Evolutionary conservation across 176 grass and related monocot genomes (phyloP).

Genomic region (Zea luxurians): DNA sequence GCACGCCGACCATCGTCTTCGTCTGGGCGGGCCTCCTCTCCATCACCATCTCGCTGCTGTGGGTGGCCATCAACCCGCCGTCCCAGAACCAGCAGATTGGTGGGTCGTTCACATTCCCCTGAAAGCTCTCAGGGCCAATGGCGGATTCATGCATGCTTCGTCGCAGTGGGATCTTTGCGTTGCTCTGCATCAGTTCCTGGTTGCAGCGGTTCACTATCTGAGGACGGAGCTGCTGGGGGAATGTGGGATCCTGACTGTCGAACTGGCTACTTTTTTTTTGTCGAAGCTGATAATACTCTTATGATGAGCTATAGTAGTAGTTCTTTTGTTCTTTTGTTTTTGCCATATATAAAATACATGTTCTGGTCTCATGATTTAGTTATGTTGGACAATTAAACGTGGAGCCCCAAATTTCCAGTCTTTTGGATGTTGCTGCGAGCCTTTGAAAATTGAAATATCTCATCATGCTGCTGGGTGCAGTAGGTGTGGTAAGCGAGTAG

Average conservation of each 20-base stretch:
- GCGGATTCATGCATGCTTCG: too few relatives aligned
- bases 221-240: not conserved
- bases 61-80: slow-evolving; percentile 87
- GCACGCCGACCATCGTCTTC: slow-evolving; percentile 86
- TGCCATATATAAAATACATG: not conserved
- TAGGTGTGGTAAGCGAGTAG: not conserved
- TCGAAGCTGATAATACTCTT: not conserved
- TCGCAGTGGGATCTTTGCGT: not conserved
- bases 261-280: slow-evolving; percentile 23
- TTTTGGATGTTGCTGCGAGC: not conserved
- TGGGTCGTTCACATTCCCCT: slow-evolving; percentile 91
- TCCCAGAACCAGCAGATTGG: slow-evolving; percentile 71
- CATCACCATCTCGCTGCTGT: slow-evolving; percentile 92
- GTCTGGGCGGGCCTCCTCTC: slow-evolving; percentile 92
- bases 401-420: slow-evolving; percentile 20
- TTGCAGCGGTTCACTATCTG: not conserved
- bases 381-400: slow-evolving; percentile 33
- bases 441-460: not conserved
- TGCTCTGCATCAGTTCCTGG: not conserved
- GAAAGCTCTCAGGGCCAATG: slow-evolving; percentile 40
- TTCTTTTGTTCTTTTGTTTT: slow-evolving; percentile 54
- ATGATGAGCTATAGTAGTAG: slow-evolving; percentile 10
- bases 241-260: not conserved
- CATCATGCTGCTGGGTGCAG: too few relatives aligned
- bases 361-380: slow-evolving; percentile 4